These are phyloP conservation scores for Penicillium expansum DNA, from an alignment of 2,329 filamentous ascomycete genomes.

Conservation along the genomic window DNA sequence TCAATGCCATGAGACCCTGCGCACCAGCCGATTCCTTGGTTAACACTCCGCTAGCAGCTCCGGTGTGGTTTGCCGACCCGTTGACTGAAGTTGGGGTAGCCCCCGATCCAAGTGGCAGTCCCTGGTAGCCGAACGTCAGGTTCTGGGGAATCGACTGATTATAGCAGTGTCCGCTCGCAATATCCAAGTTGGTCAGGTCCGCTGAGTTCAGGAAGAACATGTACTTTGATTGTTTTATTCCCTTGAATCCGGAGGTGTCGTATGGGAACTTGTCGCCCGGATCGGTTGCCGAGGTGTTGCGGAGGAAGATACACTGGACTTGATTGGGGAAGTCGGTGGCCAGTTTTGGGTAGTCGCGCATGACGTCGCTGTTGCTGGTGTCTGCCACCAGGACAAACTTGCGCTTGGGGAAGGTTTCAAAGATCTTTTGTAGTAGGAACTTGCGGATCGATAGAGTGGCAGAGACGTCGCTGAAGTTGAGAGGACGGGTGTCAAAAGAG, in stretches of 20 bases:
- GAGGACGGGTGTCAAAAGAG: slow-evolving; percentile 72
- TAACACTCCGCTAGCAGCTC: slow-evolving; percentile 10
- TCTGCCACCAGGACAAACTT: slow-evolving; percentile 76
- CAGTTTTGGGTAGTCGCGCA: slow-evolving; percentile 60
- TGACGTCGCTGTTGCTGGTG: slow-evolving; percentile 73
- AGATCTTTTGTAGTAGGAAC: slow-evolving; percentile 67
- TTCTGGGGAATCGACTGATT: slow-evolving; percentile 66
- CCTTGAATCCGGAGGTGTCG: slow-evolving; percentile 68
- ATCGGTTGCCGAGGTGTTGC: slow-evolving; percentile 72
- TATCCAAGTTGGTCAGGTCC: slow-evolving; percentile 65
- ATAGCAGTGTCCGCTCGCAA: slow-evolving; percentile 65
- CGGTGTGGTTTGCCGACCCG: slow-evolving; percentile 17
- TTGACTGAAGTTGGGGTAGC: slow-evolving; percentile 10
- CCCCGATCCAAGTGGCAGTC: slow-evolving; percentile 28
- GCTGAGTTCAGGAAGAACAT: slow-evolving; percentile 78
- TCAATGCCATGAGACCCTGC: slow-evolving; percentile 5
- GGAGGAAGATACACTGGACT: slow-evolving; percentile 73
- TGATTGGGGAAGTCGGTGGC: slow-evolving; percentile 66
- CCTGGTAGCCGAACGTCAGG: slow-evolving; percentile 67
- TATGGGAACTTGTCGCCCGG: slow-evolving; percentile 68
- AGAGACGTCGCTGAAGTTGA: slow-evolving; percentile 75
- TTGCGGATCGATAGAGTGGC: slow-evolving; percentile 70
- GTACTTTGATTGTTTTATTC: slow-evolving; percentile 63
- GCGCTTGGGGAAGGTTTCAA: slow-evolving; percentile 70
- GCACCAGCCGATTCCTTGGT: neutral